Conservation (phyloP, 345 rosid genomes). For the Angophora floribunda region DNA sequence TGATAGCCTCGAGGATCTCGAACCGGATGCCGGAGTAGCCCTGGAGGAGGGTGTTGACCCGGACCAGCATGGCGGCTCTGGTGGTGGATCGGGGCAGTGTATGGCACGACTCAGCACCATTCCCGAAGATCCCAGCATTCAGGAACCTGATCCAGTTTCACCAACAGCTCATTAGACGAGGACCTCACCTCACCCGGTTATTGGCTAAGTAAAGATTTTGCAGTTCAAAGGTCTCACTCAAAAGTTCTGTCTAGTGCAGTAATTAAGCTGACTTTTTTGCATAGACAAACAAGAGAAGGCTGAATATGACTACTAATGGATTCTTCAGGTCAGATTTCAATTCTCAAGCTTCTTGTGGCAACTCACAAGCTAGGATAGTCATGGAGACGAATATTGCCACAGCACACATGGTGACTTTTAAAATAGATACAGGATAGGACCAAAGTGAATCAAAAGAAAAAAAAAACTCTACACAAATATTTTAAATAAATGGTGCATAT, state of each 20-base stretch:
- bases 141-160: constrained; percentile 4
- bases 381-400: not conserved
- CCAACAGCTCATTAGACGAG: not conserved
- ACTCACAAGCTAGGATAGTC: not conserved
- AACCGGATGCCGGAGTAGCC: constrained; percentile 24
- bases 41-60: constrained; percentile 25
- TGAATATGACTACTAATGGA: not conserved
- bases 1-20: constrained; percentile 17
- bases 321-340: not conserved
- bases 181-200: not conserved
- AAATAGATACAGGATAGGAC: too few species aligned
- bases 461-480: not conserved
- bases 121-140: constrained; percentile 21
- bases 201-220: not conserved
- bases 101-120: constrained; percentile 12
- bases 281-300: not conserved
- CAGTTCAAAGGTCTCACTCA: not conserved
- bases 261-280: not conserved
- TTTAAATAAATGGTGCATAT: not conserved
- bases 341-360: not conserved
- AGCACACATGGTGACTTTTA: too few species aligned
- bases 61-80: constrained; percentile 21
- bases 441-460: too few species aligned
- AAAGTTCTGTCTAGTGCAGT: not conserved
- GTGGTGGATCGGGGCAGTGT: constrained; percentile 14